Conservation (phyloP, 805 yeast species). For the Candida krabiensis region DNA sequence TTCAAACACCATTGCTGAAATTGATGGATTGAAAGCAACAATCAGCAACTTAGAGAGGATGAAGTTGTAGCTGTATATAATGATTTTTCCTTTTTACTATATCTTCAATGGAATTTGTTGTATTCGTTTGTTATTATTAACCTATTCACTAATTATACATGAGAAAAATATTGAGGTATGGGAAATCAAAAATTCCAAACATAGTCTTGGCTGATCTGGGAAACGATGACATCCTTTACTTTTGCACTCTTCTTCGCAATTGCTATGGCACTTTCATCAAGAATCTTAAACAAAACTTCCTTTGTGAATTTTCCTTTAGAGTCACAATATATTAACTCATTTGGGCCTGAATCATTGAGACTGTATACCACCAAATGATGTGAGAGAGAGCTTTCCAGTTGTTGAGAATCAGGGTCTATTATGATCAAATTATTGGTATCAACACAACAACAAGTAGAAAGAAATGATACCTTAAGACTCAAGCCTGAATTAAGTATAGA, state of each 20-base stretch:
- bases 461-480: conserved; percentile 62
- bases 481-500: conserved; percentile 83
- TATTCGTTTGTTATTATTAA: not conserved
- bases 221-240: conserved; percentile 48
- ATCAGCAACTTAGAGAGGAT: conserved; percentile 80
- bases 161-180: too few relatives aligned
- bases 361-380: conserved; percentile 67
- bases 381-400: conserved; percentile 47
- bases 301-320: conserved; percentile 71
- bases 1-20: conserved; percentile 78
- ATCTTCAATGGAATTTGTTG: too few relatives aligned
- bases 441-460: conserved; percentile 46
- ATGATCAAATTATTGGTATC: conserved; percentile 29
- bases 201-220: conserved; percentile 52
- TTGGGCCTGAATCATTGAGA: conserved; percentile 48
- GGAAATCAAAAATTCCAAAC: conserved; percentile 47
- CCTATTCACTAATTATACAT: not conserved
- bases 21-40: conserved; percentile 85
- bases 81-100: too few relatives aligned
- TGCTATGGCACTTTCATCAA: conserved; percentile 52
- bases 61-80: conserved; percentile 42
- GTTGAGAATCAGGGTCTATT: conserved; percentile 46
- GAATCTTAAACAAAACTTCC: conserved; percentile 47
- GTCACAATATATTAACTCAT: conserved; percentile 65
- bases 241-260: conserved; percentile 44